Evolutionary conservation across 257 asterid genomes (phyloP).

Genomic region (Coffea eugenioides): DNA sequence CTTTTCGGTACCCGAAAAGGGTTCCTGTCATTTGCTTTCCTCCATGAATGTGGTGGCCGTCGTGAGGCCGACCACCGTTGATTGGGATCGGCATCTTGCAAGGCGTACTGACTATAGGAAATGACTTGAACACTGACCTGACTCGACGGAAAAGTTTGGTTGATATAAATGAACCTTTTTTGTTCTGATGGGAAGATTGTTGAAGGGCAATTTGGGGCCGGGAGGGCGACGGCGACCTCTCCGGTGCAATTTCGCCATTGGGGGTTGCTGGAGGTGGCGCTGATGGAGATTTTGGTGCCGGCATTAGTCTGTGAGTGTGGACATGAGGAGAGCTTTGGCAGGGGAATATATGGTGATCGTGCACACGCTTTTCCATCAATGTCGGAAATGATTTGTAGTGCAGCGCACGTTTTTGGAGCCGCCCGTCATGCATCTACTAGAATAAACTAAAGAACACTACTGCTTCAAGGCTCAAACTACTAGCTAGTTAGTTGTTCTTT

Average conservation of each 20-base stretch:
- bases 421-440: background rate
- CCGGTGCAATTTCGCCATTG: conserved; percentile 48
- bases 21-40: conserved; percentile 88
- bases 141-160: conserved; percentile 58
- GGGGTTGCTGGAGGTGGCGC: conserved; percentile 16
- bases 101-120: conserved; percentile 76
- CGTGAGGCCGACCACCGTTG: conserved; percentile 43
- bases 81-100: conserved; percentile 77
- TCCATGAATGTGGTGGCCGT: conserved; percentile 66
- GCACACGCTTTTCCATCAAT: background rate
- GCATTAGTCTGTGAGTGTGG: conserved; percentile 26
- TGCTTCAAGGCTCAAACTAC: background rate
- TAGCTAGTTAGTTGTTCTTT: background rate
- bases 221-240: conserved; percentile 41
- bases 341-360: too few relatives aligned
- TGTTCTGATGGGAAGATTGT: conserved; percentile 39
- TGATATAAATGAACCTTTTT: conserved; percentile 51
- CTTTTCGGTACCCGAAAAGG: conserved; percentile 64
- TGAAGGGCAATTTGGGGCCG: conserved; percentile 35
- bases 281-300: conserved; percentile 40
- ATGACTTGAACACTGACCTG: conserved; percentile 68
- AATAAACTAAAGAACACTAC: too few relatives aligned
- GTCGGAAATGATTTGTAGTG: background rate
- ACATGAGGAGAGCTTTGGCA: background rate
- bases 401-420: background rate